Evolutionary conservation across 768 basidiomycete genomes (phyloP), one percentile per base, ranked within the genome.

Genomic region (Inosperma sp.): DNA sequence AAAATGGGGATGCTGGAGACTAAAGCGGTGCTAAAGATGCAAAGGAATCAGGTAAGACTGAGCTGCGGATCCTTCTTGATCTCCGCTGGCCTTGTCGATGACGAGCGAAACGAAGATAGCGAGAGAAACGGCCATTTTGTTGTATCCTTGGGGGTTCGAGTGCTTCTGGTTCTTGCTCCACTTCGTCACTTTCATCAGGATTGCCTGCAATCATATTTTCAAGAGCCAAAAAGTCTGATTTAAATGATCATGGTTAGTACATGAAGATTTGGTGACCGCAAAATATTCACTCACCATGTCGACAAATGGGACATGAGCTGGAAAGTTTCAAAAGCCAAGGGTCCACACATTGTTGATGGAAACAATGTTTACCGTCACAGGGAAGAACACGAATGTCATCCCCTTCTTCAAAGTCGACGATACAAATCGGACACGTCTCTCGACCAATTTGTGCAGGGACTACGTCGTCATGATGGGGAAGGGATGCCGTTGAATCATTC

Each of bases 401-500:
- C 1, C 93, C 94, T 54, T 89, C 86, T 65, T 93, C 88, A 60
- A 97, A 97, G 59, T 95, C 93, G 37, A 90, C 76, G 52, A 97
- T 86, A 66, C 94, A 97, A 54, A 97, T 97, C 4, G 94, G 93
- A 69, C 94, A 97, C 10, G 86, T 91, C 66, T 93, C 88, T 31
- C 81, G 78, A 4, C 87, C 87, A 29, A 90, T 88, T 12, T 79
- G 75, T 31, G 76, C 81, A 2, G 83, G 85, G 44, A 81, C 73
- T 13, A 79, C 65, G 30, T 77, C 75, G 48, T 72, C 69, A 21
- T 59, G 29, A 39, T 48, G 41, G 27, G 25, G 35, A 12, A 48
- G 29, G 5, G 46, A 48, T 7, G 46, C 27, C 21, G 25, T 48
- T 13, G 46, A 48, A 36, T 26, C 4, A 35, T 27, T 48, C 34